phyloP scores from a whole-genome alignment of 2,329 filamentous ascomycete genomes.

The Rhynchosporium secalis region DNA sequence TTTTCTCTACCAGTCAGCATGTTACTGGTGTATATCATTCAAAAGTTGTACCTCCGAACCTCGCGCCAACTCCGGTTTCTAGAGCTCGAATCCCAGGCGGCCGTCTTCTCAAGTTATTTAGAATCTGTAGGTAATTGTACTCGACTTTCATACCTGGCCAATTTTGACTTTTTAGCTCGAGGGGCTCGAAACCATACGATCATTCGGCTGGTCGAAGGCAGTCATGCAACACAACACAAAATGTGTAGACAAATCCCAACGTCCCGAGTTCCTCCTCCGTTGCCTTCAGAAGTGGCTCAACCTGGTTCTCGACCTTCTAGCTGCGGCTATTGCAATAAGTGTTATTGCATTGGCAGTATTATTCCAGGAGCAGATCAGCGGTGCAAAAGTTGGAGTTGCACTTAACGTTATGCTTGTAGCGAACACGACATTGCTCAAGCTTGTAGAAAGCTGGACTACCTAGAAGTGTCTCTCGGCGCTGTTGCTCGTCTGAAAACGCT shows the following conservation, averaged over 20 bases:
- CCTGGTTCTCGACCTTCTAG: slow-evolving; percentile 43
- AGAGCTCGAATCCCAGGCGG: slow-evolving; percentile 46
- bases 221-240: slow-evolving; percentile 47
- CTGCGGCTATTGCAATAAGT: slow-evolving; percentile 17
- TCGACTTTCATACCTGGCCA: background rate
- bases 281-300: slow-evolving; percentile 58
- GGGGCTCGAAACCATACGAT: slow-evolving; percentile 46
- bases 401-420: slow-evolving; percentile 32
- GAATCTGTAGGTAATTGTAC: slow-evolving; percentile 42
- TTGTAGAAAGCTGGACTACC: slow-evolving; percentile 52
- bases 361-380: slow-evolving; percentile 23
- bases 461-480: slow-evolving; percentile 60
- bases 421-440: slow-evolving; percentile 28
- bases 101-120: slow-evolving; percentile 47
- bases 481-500: slow-evolving; percentile 56
- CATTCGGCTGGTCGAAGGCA: slow-evolving; percentile 44
- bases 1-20: slow-evolving; percentile 46
- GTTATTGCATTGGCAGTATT: slow-evolving; percentile 29
- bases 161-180: slow-evolving; percentile 33
- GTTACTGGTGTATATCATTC: slow-evolving; percentile 31
- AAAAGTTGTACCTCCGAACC: slow-evolving; percentile 48
- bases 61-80: slow-evolving; percentile 49
- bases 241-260: slow-evolving; percentile 54
- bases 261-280: slow-evolving; percentile 56
- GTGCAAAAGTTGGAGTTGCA: slow-evolving; percentile 31